phyloP scores from a whole-genome alignment of 805 yeast species.

The Yamadazyma laniorum region DNA sequence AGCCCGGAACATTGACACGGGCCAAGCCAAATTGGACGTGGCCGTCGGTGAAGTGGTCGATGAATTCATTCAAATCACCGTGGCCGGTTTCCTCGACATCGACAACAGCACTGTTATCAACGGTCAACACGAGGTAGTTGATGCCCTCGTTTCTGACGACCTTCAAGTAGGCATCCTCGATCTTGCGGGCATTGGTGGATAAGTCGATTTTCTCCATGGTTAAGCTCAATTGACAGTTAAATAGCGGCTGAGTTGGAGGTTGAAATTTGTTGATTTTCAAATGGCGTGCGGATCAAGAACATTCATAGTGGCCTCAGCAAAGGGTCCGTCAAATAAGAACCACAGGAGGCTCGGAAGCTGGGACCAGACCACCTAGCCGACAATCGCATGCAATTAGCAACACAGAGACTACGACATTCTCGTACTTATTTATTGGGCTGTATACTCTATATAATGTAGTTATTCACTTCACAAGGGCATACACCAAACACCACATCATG shows the following conservation, averaged over 20 bases:
- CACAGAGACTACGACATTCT: too few relatives aligned
- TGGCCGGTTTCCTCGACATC: conserved; percentile 51
- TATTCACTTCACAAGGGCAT: conserved; percentile 38
- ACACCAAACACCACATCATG: conserved; percentile 50
- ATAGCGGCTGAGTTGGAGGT: background rate
- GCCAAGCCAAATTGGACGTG: conserved; percentile 88
- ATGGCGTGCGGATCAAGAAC: too few relatives aligned
- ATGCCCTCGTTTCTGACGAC: conserved; percentile 69
- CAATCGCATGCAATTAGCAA: too few relatives aligned
- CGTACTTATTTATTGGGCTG: too few relatives aligned
- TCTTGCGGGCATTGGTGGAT: conserved; percentile 70
- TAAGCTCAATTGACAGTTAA: background rate
- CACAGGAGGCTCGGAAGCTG: too few relatives aligned
- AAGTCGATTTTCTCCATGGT: conserved; percentile 56
- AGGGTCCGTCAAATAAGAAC: too few relatives aligned
- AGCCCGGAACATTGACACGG: conserved; percentile 86
- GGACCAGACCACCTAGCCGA: too few relatives aligned
- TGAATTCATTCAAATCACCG: conserved; percentile 73
- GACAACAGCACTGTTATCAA: conserved; percentile 53
- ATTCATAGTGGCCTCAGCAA: too few relatives aligned
- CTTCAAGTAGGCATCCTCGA: conserved; percentile 71
- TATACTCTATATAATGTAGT: too few relatives aligned
- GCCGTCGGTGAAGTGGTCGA: conserved; percentile 79
- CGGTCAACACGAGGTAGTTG: conserved; percentile 80
- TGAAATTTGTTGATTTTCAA: background rate